Evolutionary conservation across 179 eudicot species (phyloP).

Genomic region (Carnegiea gigantea): DNA sequence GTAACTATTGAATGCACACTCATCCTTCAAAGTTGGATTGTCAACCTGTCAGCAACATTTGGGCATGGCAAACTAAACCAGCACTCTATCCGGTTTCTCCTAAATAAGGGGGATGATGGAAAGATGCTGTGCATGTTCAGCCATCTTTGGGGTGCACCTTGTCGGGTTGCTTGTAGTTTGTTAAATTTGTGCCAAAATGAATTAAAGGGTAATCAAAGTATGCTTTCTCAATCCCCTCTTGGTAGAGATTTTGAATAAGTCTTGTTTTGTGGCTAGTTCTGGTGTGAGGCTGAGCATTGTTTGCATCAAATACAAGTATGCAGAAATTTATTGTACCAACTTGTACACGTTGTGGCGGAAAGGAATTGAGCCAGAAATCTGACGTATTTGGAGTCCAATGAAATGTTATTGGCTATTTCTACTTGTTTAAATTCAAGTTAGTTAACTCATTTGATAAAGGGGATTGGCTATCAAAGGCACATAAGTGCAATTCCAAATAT

Average conservation of each 20-base stretch:
- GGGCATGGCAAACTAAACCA: background rate
- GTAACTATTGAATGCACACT: background rate
- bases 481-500: too few species aligned
- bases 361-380: too few species aligned
- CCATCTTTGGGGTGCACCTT: background rate
- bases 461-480: too few species aligned
- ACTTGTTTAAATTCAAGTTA: too few species aligned
- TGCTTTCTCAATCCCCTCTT: background rate
- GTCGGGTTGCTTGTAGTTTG: too few species aligned
- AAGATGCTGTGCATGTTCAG: background rate
- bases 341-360: background rate
- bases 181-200: background rate
- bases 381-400: background rate
- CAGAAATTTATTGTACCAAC: background rate
- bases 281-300: background rate
- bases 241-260: background rate
- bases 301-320: background rate
- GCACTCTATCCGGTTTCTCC: background rate
- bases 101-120: background rate
- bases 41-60: slow-evolving; percentile 2
- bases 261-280: background rate
- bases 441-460: too few species aligned
- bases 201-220: background rate
- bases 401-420: background rate
- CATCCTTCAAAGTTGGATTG: background rate